Evolutionary conservation across 2,329 filamentous ascomycete genomes (phyloP), one percentile per base, ranked within the genome.

Genomic region (Cytospora piceicola): DNA sequence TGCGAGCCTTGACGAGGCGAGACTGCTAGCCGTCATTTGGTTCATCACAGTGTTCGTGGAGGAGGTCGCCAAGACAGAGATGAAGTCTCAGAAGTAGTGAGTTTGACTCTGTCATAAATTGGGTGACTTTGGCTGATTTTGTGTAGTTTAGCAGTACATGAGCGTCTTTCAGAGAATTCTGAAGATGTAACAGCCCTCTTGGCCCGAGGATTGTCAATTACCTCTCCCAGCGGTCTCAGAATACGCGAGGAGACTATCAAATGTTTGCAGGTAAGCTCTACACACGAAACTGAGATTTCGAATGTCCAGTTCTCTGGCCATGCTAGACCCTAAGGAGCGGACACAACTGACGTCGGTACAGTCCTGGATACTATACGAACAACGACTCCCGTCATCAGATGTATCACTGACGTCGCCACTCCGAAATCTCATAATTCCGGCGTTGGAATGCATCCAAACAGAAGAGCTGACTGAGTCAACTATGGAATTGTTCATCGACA

Each of bases 341-440:
- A 61, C 61, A 49, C 8, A 49, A 42, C 65, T 66, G 56, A 67
- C 39, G 58, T 71, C 61, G 70, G 49, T 42, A 15, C 63, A 91
- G 88, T 84, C 89, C 5, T 94, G 91, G 90, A 83, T 93, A 36
- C 82, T 87, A 70, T 93, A 93, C 72, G 88, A 88, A 6, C 90
- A 93, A 71, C 84, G 86, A 39, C 82, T 85, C 32, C 87, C 88
- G 58, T 79, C 84, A 3, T 82, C 84, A 55, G 83, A 85, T 39
- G 83, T 83, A 20, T 80, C 84, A 20, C 80, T 90, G 36, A 78
- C 90, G 2, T 78, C 82, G 22, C 81, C 85, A 22, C 80, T 94
- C 17, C 85, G 85, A 36, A 80, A 82, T 2, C 78, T 93, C 4
- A 82, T 90, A 2, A 81, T 83, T 34, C 81, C 84, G 4, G 83